Evolutionary conservation across 2,329 filamentous ascomycete species (phyloP), one percentile per base, ranked within the genome.

Genomic region (Simplicillium sp.): DNA sequence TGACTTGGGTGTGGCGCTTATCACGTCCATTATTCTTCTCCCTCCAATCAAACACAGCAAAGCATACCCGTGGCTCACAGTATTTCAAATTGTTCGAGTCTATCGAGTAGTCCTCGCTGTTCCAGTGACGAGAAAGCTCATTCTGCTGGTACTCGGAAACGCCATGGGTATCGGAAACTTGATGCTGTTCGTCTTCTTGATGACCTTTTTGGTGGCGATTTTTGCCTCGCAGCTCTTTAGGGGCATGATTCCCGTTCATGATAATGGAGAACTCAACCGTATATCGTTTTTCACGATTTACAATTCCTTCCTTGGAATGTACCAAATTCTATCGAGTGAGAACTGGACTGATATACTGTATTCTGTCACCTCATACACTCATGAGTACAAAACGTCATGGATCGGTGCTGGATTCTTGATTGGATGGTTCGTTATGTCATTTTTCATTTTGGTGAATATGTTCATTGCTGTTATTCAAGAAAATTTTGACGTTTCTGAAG

Each of bases 381-480:
- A 71, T 9, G 53, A 57, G 6, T 77, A 71, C 49, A 71, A 80
- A 32, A 94, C 86, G n/a, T 77, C 85, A 8, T 97, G 92, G 90
- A 88, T 97, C 42, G 88, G 86, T 9, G 88, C 90, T 8, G 73
- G 86, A 1, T 96, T 98, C 52, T 73, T 95, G 50, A 87, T 96
- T 47, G 75, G 89, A 50, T 98, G 92, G 92, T 97, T 95, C 61
- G 92, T 95, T 43, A 73, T 98, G 34, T 76, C 88, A 6, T 96
- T 94, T 60, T 90, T 97, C 58, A 94, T 98, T 64, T 77, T 97
- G 46, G 67, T 98, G 67, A 98, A 97, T 57, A 98, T 98, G 92
- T 98, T 98, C 70, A 97, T 98, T 85, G 92, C 92, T 71, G 92
- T 98, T 65, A 98, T 98, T 49, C 92, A 98, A 61, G 92, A 98